Base-by-base conservation (phyloP, 768 basidiomycete genomes). In the Podaxis sp. region DNA sequence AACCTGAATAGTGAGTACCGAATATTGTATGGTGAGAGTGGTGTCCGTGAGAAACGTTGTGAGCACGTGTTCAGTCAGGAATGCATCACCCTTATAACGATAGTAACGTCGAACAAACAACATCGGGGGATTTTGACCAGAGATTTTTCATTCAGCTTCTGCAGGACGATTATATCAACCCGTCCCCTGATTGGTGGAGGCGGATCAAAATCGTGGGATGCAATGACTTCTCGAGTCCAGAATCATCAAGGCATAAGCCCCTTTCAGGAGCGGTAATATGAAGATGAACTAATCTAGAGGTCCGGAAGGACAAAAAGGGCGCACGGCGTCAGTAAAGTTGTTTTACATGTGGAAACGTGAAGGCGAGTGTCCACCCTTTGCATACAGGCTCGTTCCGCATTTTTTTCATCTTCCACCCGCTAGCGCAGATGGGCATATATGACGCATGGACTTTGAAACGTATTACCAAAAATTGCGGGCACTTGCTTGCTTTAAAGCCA, bases 361-460 rank as follows among this genome's bases (percentile, higher is more conserved):
- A 61, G 44, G 61, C 33, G 19, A 26, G 42, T 36, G 22, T 5
- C 30, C 48, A 49, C 48, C 30, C 15, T 19, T 60, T 38, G 7
- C 13, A 19, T 24, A 48, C 61, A 62, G 61, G 49, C 58, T 38
- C 42, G 19, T 30, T 46, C 61, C 61, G 39, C 61, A 62, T 62
- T 55, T 30, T 61, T 62, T 62, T 62, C 61, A 62, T 62, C 53
- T 54, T 46, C 22, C 33, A 24, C 17, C 13, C 42, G 19, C 53
- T n/a, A 9, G 24, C 19, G 39, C 28, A 28, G 9, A 17, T 28
- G n/a, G 13, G 22, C 33, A 59, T 24, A 39, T 40, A 44, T 55
- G 42, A 46, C 61, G 61, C 61, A 62, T 48, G n/a, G 38, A 40
- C 38, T 17, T 13, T 56, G 19, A 19, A 33, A 33, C 33, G 33